A percentile compares a stretch with the other conserved stretches of the same genome.
These are phyloP conservation scores for Fusarium torreyae DNA, from an alignment of 2,329 filamentous ascomycete species.

Conservation along the genomic window DNA sequence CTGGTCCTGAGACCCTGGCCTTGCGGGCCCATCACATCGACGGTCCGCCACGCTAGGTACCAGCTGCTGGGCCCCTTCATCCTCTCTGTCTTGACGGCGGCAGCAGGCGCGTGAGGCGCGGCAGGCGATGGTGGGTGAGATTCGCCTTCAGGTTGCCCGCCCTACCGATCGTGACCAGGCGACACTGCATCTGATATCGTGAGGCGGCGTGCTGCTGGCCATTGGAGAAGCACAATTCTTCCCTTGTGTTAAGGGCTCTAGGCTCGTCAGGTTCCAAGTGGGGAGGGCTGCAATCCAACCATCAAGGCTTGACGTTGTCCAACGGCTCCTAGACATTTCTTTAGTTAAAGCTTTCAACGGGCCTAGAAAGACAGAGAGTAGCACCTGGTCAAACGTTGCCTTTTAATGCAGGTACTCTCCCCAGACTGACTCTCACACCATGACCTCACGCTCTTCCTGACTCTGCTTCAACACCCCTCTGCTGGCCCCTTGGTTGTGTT, in stretches of 20 bases:
- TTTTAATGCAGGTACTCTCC: slow-evolving; percentile 53
- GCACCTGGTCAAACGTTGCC: slow-evolving; percentile 42
- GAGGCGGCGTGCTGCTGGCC: slow-evolving; percentile 44
- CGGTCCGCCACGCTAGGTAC: slow-evolving; percentile 19
- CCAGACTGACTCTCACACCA: slow-evolving; percentile 47
- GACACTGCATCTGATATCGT: slow-evolving; percentile 38
- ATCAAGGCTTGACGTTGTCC: slow-evolving; percentile 35
- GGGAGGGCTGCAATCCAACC: slow-evolving; percentile 46
- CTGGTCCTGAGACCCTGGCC: slow-evolving; percentile 17
- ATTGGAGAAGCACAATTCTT: slow-evolving; percentile 42
- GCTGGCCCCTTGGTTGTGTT: slow-evolving; percentile 33
- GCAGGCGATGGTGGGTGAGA: slow-evolving; percentile 42
- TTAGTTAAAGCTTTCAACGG: slow-evolving; percentile 40
- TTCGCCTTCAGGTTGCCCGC: slow-evolving; percentile 45
- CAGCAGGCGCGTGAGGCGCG: slow-evolving; percentile 48
- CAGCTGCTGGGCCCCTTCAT: slow-evolving; percentile 8
- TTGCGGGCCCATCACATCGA: slow-evolving; percentile 24
- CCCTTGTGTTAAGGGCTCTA: slow-evolving; percentile 44
- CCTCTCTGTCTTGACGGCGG: slow-evolving; percentile 27
- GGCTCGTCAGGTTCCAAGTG: slow-evolving; percentile 41
- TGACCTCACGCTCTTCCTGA: slow-evolving; percentile 48
- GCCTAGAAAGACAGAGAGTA: slow-evolving; percentile 30
- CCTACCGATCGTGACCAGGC: slow-evolving; percentile 40
- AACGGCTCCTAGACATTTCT: slow-evolving; percentile 37
- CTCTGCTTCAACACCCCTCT: slow-evolving; percentile 50